phyloP scores from a whole-genome alignment of 106 monocot genomes.

The Dendrobium officinale region DNA sequence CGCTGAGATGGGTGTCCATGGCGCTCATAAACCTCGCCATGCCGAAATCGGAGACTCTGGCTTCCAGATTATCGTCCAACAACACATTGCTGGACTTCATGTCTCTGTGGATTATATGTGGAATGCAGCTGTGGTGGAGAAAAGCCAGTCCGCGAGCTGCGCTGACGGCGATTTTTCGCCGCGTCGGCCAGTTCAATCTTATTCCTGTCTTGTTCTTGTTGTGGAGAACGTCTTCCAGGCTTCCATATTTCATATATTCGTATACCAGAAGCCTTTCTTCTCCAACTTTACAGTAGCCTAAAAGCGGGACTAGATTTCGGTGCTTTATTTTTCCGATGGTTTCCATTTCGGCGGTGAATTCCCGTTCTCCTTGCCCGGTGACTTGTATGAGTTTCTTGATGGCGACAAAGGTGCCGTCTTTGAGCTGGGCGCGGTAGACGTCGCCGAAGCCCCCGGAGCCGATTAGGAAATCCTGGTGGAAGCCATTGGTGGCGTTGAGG shows the following conservation, averaged over 20 bases:
- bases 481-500: constrained; percentile 71
- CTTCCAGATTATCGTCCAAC: constrained; percentile 66
- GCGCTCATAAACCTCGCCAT: constrained; percentile 84
- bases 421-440: constrained; percentile 78
- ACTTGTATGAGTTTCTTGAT: constrained; percentile 82
- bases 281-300: constrained; percentile 76
- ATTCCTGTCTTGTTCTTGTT: constrained; percentile 35
- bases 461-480: constrained; percentile 54
- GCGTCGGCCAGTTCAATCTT: constrained; percentile 55
- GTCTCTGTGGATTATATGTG: constrained; percentile 96
- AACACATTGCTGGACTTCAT: constrained; percentile 97
- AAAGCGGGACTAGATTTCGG: constrained; percentile 60
- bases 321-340: constrained; percentile 90
- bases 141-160: constrained; percentile 71
- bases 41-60: constrained; percentile 79
- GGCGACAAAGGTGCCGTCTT: constrained; percentile 72
- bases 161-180: constrained; percentile 72
- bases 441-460: constrained; percentile 89
- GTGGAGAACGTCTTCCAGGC: constrained; percentile 78
- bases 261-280: constrained; percentile 86
- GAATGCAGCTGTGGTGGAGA: constrained; percentile 82
- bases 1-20: constrained; percentile 85
- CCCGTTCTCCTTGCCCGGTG: constrained; percentile 80
- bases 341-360: constrained; percentile 95
- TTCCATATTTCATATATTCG: constrained; percentile 83